These are phyloP conservation scores for Lathyrus oleraceus DNA, from an alignment of 306 rosid genomes.

Conservation along the genomic window DNA sequence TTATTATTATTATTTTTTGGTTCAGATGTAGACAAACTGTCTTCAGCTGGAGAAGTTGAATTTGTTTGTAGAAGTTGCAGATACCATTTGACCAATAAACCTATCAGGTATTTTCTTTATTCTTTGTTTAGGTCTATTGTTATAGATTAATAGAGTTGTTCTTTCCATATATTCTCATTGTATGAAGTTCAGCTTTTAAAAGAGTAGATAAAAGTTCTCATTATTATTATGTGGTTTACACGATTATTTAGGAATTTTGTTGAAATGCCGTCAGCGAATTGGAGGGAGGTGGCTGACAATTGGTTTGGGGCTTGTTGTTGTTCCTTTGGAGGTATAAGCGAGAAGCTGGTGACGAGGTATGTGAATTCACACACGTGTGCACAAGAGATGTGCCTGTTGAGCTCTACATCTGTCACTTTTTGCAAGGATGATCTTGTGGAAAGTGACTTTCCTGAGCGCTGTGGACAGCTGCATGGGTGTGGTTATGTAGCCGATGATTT, in stretches of 20 bases:
- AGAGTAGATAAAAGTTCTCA: slow-evolving; percentile 1
- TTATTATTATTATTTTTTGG: not conserved
- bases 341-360: slow-evolving; percentile 76
- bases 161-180: not conserved
- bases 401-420: slow-evolving; percentile 60
- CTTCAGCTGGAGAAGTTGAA: slow-evolving; percentile 58
- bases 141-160: not conserved
- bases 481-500: slow-evolving; percentile 30
- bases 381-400: slow-evolving; percentile 68
- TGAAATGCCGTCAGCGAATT: slow-evolving; percentile 91
- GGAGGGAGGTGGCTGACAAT: slow-evolving; percentile 97
- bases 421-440: slow-evolving; percentile 78
- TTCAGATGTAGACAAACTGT: slow-evolving; percentile 58
- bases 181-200: not conserved
- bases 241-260: slow-evolving; percentile 59
- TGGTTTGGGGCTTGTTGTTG: slow-evolving; percentile 97
- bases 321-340: slow-evolving; percentile 89
- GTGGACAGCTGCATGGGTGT: slow-evolving; percentile 31
- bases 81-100: slow-evolving; percentile 57
- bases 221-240: slow-evolving; percentile 4
- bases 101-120: slow-evolving; percentile 55
- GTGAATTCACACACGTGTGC: slow-evolving; percentile 57
- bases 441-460: slow-evolving; percentile 40
- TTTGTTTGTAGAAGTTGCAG: slow-evolving; percentile 74
- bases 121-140: not conserved